These are phyloP conservation scores for bread wheat (Triticum aestivum) DNA, from an alignment of 176 grass and related monocot species.

Conservation along the genomic window DNA sequence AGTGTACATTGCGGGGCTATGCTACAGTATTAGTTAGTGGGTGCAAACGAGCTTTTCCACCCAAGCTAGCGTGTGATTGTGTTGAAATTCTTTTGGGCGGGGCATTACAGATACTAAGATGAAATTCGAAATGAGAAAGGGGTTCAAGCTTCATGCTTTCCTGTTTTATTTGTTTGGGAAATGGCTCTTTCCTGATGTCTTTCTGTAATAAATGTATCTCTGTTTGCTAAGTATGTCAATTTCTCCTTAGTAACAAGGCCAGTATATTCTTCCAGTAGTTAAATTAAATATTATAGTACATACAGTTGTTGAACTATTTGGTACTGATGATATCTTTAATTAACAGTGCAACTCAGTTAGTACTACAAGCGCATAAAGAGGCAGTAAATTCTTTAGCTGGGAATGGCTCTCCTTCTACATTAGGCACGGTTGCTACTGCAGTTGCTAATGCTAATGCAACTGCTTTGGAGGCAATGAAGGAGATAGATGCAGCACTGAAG, in stretches of 20 bases:
- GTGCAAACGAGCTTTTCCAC: no score
- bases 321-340: conserved; percentile 28
- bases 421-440: conserved; percentile 89
- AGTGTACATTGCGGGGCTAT: neutral
- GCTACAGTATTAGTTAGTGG: neutral
- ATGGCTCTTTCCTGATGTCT: no score
- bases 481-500: conserved; percentile 90
- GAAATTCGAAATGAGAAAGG: no score
- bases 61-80: neutral
- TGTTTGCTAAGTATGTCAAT: no score
- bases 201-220: no score
- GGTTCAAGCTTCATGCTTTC: no score
- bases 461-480: conserved; percentile 88
- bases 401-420: conserved; percentile 59
- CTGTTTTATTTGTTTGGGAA: no score
- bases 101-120: neutral
- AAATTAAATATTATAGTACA: neutral
- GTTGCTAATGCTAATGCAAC: conserved; percentile 88
- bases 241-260: no score
- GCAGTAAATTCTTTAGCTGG: conserved; percentile 89
- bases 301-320: conserved; percentile 13
- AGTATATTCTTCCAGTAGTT: neutral
- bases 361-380: conserved; percentile 88
- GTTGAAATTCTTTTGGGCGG: neutral
- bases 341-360: conserved; percentile 84